Base-by-base conservation (phyloP, 352 stramenopile species). In the Phytophthora podocarpi region DNA sequence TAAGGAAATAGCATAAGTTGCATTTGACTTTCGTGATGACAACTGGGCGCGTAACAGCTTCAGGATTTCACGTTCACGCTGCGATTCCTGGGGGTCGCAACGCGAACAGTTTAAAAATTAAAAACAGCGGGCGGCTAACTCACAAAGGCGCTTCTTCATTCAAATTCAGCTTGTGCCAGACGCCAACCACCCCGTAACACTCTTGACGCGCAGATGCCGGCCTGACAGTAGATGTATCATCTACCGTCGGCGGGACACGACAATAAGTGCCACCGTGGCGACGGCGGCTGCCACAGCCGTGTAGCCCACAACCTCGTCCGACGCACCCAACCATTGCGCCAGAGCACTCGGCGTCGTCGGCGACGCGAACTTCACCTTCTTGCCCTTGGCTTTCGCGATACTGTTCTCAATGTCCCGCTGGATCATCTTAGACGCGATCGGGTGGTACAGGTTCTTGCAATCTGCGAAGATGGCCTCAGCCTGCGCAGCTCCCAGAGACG, bases 391-490 rank as follows among this genome's bases (percentile, higher is more conserved):
- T 48, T 74, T 74, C 7, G 66, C 66, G n/a, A 63, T 70, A 47
- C 66, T 74, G 31, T 66, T 72, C 32, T 74, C 70, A 40, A 85
- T 70, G 52, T 85, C 76, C 4, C 76, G 77, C 55, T 89, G 78
- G 47, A 90, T 77, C 79, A 87, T 91, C 69, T 91, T 89, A 63
- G 73, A 69, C 2, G 77, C 76, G 31, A 91, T 89, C 54, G 81
- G 79, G 53, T 91, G 81, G 59, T 91, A 91, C 27, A 83, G 27
- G 35, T 65, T 67, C 66, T 88, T 87, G 66, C 77, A 84, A 43
- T 80, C 55, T 4, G 61, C 65, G 42, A 87, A 85, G 45, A 85
- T 64, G 3, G 23, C 24, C 8, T 49, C 49, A 1, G 74, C 67
- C 34, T 80, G 45, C 7, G 48, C 53, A 28, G 65, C 55, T 4